Conservation (phyloP, 495 filamentous ascomycete genomes). For the Lophium mytilinum region DNA sequence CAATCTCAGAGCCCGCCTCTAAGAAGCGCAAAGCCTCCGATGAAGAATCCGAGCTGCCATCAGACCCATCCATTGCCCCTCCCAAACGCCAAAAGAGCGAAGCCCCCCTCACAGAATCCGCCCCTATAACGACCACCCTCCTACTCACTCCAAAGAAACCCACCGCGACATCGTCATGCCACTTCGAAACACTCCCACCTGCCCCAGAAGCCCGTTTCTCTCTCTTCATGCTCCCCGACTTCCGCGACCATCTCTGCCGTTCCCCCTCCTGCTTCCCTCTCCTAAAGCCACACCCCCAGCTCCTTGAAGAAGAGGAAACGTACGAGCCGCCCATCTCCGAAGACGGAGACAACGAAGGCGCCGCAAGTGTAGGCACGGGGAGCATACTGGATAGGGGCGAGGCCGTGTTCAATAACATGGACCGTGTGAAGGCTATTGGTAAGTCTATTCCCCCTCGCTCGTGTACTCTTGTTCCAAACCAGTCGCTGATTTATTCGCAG, state of each 20-base stretch:
- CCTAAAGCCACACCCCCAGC: constrained; percentile 59
- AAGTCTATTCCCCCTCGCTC: background rate
- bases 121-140: constrained; percentile 13
- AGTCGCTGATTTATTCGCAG: constrained; percentile 25
- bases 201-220: constrained; percentile 53
- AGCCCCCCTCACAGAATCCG: constrained; percentile 6
- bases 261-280: constrained; percentile 71
- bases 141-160: constrained; percentile 28
- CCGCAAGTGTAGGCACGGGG: constrained; percentile 53
- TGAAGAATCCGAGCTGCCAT: constrained; percentile 36
- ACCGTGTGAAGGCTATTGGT: constrained; percentile 76
- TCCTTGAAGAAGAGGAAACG: constrained; percentile 85
- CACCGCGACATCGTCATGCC: constrained; percentile 35
- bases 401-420: constrained; percentile 78
- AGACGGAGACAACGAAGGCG: constrained; percentile 40
- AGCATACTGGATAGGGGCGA: constrained; percentile 85
- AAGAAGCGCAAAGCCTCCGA: constrained; percentile 72
- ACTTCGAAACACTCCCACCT: constrained; percentile 36
- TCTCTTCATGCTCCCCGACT: constrained; percentile 67
- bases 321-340: constrained; percentile 84
- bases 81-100: constrained; percentile 30
- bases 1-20: constrained; percentile 8
- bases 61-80: background rate
- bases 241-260: constrained; percentile 69
- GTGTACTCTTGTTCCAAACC: background rate